These are phyloP conservation scores for Pisolithus tinctorius DNA, from an alignment of 768 basidiomycete species.

Conservation along the genomic window DNA sequence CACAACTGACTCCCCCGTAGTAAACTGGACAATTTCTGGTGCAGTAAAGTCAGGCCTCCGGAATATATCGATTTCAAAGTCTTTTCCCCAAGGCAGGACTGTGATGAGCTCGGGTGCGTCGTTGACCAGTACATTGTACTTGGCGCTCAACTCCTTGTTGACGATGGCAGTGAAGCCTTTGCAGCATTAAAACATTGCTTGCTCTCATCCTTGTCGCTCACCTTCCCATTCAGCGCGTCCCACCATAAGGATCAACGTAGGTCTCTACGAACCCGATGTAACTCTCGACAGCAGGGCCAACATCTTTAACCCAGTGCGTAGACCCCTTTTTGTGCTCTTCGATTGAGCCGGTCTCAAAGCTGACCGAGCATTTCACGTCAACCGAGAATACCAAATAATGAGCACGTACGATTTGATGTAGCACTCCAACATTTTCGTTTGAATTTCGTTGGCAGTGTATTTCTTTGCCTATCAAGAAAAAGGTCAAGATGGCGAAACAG, in stretches of 20 bases:
- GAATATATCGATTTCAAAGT: constrained; percentile 66
- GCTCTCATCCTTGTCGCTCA: constrained; percentile 13
- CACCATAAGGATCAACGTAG: constrained; percentile 85
- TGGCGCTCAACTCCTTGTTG: constrained; percentile 75
- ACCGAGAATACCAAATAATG: background rate
- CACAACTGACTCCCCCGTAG: constrained; percentile 62
- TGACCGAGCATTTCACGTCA: background rate
- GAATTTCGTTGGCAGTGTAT: constrained; percentile 66
- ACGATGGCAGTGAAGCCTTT: constrained; percentile 87
- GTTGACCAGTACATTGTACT: constrained; percentile 72
- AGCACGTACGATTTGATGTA: constrained; percentile 68
- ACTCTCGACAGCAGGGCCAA: constrained; percentile 81
- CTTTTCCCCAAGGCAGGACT: constrained; percentile 70
- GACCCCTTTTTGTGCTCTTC: constrained; percentile 75
- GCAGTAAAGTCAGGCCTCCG: constrained; percentile 86
- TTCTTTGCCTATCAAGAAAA: constrained; percentile 51
- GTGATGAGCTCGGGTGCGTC: constrained; percentile 73
- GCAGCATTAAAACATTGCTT: background rate
- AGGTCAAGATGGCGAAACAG: background rate
- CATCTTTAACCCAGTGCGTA: constrained; percentile 77
- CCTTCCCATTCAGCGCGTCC: constrained; percentile 94
- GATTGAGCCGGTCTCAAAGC: constrained; percentile 75
- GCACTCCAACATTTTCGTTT: constrained; percentile 63
- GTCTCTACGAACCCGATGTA: constrained; percentile 87
- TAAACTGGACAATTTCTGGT: constrained; percentile 74